A percentile compares a stretch with the other conserved stretches of the same genome.
These are phyloP conservation scores for Ustilago vetiveriae DNA, from an alignment of 1,284 basidiomycete genomes.

Conservation along the genomic window DNA sequence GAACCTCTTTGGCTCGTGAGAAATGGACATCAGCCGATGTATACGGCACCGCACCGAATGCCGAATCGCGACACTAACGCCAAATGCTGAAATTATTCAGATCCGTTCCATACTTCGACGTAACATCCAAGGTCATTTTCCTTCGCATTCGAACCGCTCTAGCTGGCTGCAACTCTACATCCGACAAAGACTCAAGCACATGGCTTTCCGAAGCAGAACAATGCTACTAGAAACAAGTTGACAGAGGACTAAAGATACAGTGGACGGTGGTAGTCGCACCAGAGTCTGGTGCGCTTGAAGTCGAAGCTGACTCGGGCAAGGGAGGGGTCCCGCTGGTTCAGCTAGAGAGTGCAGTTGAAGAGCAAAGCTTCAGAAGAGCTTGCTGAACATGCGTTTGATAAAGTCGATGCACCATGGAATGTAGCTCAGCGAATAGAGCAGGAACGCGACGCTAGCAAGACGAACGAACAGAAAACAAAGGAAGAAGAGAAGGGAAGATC, in stretches of 20 bases:
- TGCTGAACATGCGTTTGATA: slow-evolving; percentile 54
- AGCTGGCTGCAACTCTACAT: too few relatives aligned
- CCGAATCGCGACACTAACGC: slow-evolving; percentile 1
- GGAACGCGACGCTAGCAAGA: slow-evolving; percentile 32
- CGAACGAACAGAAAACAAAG: not conserved
- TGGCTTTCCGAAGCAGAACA: not conserved
- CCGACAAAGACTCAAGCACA: too few relatives aligned
- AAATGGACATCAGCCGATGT: too few relatives aligned
- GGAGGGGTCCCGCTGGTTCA: not conserved
- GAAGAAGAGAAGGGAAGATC: not conserved
- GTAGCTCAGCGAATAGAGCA: slow-evolving; percentile 50
- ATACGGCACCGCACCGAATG: not conserved
- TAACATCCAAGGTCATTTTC: too few relatives aligned
- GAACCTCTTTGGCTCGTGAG: too few relatives aligned
- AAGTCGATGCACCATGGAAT: slow-evolving; percentile 55
- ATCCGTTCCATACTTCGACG: too few relatives aligned
- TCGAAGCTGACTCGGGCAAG: not conserved
- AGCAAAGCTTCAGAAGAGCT: slow-evolving; percentile 51
- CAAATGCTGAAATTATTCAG: too few relatives aligned
- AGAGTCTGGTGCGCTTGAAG: not conserved
- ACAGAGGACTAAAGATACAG: slow-evolving; percentile 14
- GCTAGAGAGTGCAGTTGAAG: not conserved
- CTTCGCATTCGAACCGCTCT: too few relatives aligned
- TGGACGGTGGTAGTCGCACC: not conserved
- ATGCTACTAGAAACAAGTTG: not conserved